phyloP scores from a whole-genome alignment of 2,329 filamentous ascomycete species.

The Ceratocystis ficicola region DNA sequence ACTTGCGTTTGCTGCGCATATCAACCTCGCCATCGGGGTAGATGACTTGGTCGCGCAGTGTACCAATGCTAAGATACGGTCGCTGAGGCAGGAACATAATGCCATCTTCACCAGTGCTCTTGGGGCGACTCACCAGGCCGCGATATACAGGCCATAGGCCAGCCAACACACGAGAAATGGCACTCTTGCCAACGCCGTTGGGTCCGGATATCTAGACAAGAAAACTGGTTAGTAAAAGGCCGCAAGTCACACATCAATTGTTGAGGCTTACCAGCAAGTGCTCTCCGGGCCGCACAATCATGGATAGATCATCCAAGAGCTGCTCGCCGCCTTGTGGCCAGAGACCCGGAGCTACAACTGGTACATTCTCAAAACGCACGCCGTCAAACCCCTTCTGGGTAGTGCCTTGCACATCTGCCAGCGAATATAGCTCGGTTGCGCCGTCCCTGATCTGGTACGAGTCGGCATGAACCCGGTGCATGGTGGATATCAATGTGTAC shows the following conservation, averaged over 20 bases:
- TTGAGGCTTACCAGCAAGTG: constrained; percentile 57
- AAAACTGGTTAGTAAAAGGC: not conserved
- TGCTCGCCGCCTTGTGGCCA: constrained; percentile 88
- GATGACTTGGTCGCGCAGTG: constrained; percentile 90
- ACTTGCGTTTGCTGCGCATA: constrained; percentile 70
- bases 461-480: constrained; percentile 84
- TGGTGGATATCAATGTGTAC: constrained; percentile 86
- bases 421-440: constrained; percentile 69
- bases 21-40: constrained; percentile 92
- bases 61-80: constrained; percentile 83
- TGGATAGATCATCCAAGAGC: constrained; percentile 73
- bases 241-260: not conserved
- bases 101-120: constrained; percentile 67
- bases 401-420: constrained; percentile 86
- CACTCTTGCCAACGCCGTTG: constrained; percentile 88
- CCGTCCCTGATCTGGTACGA: constrained; percentile 62
- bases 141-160: constrained; percentile 95
- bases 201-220: constrained; percentile 62
- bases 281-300: constrained; percentile 81
- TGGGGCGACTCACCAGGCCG: constrained; percentile 78
- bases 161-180: constrained; percentile 75
- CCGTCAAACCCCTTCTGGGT: constrained; percentile 92
- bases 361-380: constrained; percentile 83
- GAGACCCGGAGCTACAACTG: constrained; percentile 75
- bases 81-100: constrained; percentile 98